Conservation (phyloP, 1,139 yeast genomes). For the Geotrichum phurueaensis region DNA sequence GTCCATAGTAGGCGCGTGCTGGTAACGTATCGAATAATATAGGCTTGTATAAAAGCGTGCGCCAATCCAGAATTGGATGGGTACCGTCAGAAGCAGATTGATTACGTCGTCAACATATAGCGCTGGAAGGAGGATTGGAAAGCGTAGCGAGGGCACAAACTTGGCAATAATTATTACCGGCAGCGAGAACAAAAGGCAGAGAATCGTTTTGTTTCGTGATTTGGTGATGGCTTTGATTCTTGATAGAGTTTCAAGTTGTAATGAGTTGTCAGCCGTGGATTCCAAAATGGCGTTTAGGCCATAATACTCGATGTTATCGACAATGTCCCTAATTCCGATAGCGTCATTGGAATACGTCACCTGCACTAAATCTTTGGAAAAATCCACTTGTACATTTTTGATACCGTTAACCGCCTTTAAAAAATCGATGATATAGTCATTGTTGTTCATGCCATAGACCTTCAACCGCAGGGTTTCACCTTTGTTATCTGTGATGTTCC, state of each 20-base stretch:
- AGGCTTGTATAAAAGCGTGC: constrained; percentile 59
- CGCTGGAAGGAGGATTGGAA: constrained; percentile 31
- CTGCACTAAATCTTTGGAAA: not conserved
- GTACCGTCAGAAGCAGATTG: constrained; percentile 56
- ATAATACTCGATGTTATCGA: constrained; percentile 43
- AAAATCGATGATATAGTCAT: too few species aligned
- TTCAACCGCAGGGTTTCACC: too few species aligned
- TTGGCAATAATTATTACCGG: constrained; percentile 61
- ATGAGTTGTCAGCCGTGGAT: constrained; percentile 42
- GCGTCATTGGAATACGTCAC: not conserved
- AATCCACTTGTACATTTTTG: not conserved
- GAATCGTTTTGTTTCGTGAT: constrained; percentile 57
- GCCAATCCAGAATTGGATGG: constrained; percentile 66
- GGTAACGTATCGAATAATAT: constrained; percentile 56
- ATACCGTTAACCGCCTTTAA: too few species aligned
- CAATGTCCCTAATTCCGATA: constrained; percentile 28
- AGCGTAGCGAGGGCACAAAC: constrained; percentile 35
- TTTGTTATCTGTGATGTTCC: too few species aligned
- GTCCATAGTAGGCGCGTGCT: constrained; percentile 86
- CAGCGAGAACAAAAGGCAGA: constrained; percentile 49
- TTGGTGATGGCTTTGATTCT: constrained; percentile 63
- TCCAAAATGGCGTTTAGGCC: constrained; percentile 47
- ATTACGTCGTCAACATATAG: constrained; percentile 46
- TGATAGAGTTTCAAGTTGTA: constrained; percentile 65
- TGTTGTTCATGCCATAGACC: too few species aligned